These are phyloP conservation scores for Pisolithus microcarpus DNA, from an alignment of 768 basidiomycete genomes.

Conservation along the genomic window DNA sequence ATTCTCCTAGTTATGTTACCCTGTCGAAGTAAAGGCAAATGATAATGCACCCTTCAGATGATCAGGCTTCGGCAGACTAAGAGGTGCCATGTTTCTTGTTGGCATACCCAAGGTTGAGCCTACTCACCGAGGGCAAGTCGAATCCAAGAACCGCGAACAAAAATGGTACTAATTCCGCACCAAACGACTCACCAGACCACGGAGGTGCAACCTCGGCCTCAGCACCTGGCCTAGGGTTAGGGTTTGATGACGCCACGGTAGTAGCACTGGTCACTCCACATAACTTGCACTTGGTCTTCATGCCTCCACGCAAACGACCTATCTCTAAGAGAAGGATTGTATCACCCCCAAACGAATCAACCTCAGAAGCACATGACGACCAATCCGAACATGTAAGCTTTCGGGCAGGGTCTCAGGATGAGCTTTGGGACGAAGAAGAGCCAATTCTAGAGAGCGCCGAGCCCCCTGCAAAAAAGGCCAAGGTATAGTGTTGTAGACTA, in stretches of 20 bases:
- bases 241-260: not conserved
- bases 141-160: too few relatives aligned
- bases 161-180: too few relatives aligned
- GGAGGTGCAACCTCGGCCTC: too few relatives aligned
- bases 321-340: not conserved
- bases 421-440: constrained; percentile 1
- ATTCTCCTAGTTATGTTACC: too few relatives aligned
- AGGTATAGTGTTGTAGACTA: not conserved
- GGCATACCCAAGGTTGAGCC: too few relatives aligned
- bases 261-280: not conserved
- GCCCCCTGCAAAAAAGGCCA: not conserved
- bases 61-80: too few relatives aligned
- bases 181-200: too few relatives aligned
- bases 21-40: too few relatives aligned
- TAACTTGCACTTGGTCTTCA: not conserved
- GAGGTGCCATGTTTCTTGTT: too few relatives aligned
- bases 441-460: not conserved
- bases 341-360: not conserved
- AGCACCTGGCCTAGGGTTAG: not conserved
- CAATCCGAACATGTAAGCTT: not conserved
- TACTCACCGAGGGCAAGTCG: too few relatives aligned
- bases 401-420: not conserved
- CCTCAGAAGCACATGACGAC: not conserved
- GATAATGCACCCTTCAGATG: too few relatives aligned
- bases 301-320: not conserved